Evolutionary conservation across 78 protist species (phyloP), one percentile per base, ranked within the genome.

Genomic region (Speleostelium caveatum): DNA sequence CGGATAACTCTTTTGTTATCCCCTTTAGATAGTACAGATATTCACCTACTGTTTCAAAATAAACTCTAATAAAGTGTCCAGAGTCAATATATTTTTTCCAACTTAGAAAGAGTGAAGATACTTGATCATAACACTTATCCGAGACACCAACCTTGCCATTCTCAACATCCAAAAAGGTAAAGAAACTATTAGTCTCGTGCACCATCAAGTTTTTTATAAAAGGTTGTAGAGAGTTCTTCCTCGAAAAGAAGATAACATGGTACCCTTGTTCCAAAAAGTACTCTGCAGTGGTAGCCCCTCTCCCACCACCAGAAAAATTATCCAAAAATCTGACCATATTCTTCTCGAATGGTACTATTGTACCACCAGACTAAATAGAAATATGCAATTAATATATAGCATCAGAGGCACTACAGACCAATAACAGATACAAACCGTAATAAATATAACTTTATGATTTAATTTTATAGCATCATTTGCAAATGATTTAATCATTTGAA

Each of bases 251-350:
- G 65, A 94, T 36, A 30, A 94, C 96, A 58, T 86, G 86, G 66
- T 94, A 94, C 16, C 96, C 96, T 2, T 72, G 71, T 55, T 78
- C 90, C 33, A 86, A 51, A 62, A 86, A 86, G 59, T 63, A 49
- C 66, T 94, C 96, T 2, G 86, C 96, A 33, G 87, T 75, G 0
- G 95, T 60, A 36, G 95, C 80, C 19, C 96, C 96, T 32, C 96
- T 51, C 24, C 87, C 73, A 80, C 93, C 92, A 74, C 80, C 92
- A 71, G 78, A 56, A 86, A 94, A 94, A 53, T 90, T 94, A 73
- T 90, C 96, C 65, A 94, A 32, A 73, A 87, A 94, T 62, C 96
- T 80, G 30, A 94, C 96, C 63, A 85, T 90, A 65, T 94, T 94
- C 78, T 78, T 75, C 73, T 94, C 96, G 5, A 94, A 75, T 75